Evolutionary conservation across 2,329 filamentous ascomycete genomes (phyloP).

Genomic region (Trichoderma lentiforme): DNA sequence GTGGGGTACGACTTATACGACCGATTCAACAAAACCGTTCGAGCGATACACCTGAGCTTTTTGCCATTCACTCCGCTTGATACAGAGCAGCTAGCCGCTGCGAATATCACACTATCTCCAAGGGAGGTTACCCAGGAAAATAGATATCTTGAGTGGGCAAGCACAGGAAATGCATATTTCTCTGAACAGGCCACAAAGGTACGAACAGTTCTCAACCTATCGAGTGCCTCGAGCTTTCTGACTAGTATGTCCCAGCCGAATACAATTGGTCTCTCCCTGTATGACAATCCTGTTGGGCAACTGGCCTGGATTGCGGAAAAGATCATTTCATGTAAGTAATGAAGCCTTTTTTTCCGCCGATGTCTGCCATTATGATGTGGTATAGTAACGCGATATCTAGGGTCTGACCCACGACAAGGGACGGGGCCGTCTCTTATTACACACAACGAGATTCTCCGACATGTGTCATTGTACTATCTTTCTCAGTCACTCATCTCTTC

Average conservation of each 20-base stretch:
- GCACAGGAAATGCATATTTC: not conserved
- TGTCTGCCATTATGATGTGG: not conserved
- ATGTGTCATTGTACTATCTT: not conserved
- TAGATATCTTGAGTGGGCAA: not conserved
- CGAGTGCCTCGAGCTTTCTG: not conserved
- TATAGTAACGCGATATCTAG: not conserved
- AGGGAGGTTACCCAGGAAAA: not conserved
- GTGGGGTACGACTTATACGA: not conserved
- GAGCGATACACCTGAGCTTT: not conserved
- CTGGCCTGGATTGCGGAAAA: not conserved
- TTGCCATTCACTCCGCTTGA: not conserved
- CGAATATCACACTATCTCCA: not conserved
- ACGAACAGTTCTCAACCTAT: not conserved
- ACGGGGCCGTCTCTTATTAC: not conserved
- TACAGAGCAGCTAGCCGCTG: not conserved
- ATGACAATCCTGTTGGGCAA: not conserved
- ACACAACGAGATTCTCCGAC: not conserved
- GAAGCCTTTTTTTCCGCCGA: not conserved
- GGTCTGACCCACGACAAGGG: not conserved
- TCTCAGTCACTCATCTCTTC: not conserved
- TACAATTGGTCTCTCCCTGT: not conserved
- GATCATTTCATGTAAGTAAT: not conserved
- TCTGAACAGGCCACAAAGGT: not conserved
- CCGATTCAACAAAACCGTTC: not conserved
- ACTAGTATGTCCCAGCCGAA: not conserved